Base-by-base conservation (phyloP, 441 rosid genomes). In the Arabidopsis lyrata region DNA sequence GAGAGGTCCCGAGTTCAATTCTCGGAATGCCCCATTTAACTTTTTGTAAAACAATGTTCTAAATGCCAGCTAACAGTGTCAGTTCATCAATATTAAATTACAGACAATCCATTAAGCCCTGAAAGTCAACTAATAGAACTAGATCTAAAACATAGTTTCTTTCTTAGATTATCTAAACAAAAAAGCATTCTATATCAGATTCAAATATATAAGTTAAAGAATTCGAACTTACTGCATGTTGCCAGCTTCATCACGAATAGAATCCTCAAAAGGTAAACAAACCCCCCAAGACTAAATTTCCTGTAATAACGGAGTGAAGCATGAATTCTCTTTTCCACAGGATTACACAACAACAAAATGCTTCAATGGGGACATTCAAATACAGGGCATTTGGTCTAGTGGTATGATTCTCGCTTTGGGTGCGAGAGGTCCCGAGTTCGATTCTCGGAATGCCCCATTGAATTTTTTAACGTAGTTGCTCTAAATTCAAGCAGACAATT, bases 401-500 rank as follows among this genome's bases (percentile, higher is more conserved):
- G 90, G 90, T 88, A 90, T 89, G 95, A 92, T 90, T 92, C 94
- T 90, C 85, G 94, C 91, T 89, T 88, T 81, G 90, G 90, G 93
- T 95, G 94, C 88, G 86, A 89, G 93, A 88, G 90, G 89, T 89
- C 87, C 90, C 89, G 85, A 90, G 92, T 91, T 90, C 88, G 84
- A 88, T 90, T 91, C 91, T 90, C 86, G 85, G 93, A 88, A 85
- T 79, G 77, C 76, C 74, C 74, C 53, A 3, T 18, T 48, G 29
- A 20, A 14, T 9, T 49, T 49, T 49, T 20, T 49, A 6, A 8
- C 24, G 3, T 22, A 22, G 24, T 22, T 22, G 3, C 24, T 22
- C 24, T 22, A 0, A 22, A 22, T 22, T 22, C 24, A 22, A 22
- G 24, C 24, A 22, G 24, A 22, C 2, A 22, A 2, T 22, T 22